A percentile compares a stretch with the other conserved stretches of the same genome.
Conservation (phyloP, 306 rosid species). For the Ochetophila trinervis region DNA sequence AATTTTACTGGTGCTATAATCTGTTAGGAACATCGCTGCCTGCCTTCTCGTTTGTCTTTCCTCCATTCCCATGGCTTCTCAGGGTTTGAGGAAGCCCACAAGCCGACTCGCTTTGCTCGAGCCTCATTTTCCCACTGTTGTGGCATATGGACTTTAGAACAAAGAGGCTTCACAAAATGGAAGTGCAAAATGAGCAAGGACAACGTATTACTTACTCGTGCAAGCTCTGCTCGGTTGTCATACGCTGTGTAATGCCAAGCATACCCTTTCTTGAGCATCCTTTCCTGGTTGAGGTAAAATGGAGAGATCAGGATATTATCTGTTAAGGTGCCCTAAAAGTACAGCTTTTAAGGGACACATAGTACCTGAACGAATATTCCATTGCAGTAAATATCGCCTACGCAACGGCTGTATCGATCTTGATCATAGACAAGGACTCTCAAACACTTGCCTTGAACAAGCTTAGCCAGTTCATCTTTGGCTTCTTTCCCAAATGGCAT, state of each 20-base stretch:
- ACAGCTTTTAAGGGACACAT: neutral
- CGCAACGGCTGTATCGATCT: slow-evolving; percentile 81
- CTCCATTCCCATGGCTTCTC: slow-evolving; percentile 99
- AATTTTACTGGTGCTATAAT: neutral
- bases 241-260: slow-evolving; percentile 93
- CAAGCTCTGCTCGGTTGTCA: slow-evolving; percentile 67
- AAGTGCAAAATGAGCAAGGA: neutral
- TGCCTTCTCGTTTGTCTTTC: slow-evolving; percentile 43
- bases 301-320: slow-evolving; percentile 7
- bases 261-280: slow-evolving; percentile 79
- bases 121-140: slow-evolving; percentile 79
- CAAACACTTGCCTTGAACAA: slow-evolving; percentile 66
- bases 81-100: slow-evolving; percentile 87
- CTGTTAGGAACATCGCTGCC: neutral
- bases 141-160: slow-evolving; percentile 1
- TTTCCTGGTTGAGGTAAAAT: slow-evolving; percentile 49
- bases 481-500: slow-evolving; percentile 93
- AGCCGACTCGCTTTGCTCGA: slow-evolving; percentile 57
- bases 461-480: slow-evolving; percentile 53
- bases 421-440: slow-evolving; percentile 67
- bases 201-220: slow-evolving; percentile 39
- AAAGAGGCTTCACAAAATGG: neutral
- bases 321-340: neutral
- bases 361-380: slow-evolving; percentile 75
- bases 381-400: slow-evolving; percentile 71